These are phyloP conservation scores for Carex pumila DNA, from an alignment of 176 grass and related monocot genomes.

Conservation along the genomic window DNA sequence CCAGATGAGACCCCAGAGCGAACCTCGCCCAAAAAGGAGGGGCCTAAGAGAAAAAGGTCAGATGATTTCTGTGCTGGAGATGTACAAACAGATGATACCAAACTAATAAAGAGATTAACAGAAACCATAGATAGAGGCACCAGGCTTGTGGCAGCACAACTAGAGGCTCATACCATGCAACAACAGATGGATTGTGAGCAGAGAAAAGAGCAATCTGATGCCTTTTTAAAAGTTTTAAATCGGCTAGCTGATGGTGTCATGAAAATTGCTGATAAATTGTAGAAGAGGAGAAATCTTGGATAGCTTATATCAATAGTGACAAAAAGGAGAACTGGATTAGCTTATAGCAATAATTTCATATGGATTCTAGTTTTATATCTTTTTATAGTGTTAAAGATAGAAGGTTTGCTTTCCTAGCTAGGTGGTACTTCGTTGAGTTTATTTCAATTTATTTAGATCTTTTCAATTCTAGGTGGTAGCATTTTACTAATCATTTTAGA, in stretches of 20 bases:
- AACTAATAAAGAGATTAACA: constrained; percentile 1
- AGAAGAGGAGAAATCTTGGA: not conserved
- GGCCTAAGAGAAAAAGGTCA: constrained; percentile 12
- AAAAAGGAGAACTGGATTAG: not conserved
- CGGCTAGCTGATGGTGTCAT: constrained; percentile 1
- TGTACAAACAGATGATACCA: not conserved
- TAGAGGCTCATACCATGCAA: constrained; percentile 15
- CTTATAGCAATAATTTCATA: not conserved
- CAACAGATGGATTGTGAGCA: constrained; percentile 1
- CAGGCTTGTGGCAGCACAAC: constrained; percentile 16
- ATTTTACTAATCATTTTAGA: not conserved
- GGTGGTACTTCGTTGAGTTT: not conserved
- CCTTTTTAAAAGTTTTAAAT: constrained; percentile 5
- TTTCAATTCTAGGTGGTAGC: not conserved
- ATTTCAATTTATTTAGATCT: not conserved
- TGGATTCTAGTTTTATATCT: not conserved
- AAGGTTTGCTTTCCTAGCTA: not conserved
- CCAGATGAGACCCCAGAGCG: not conserved
- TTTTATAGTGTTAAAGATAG: not conserved
- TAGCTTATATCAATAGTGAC: constrained; percentile 1
- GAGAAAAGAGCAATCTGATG: constrained; percentile 10
- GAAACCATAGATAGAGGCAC: constrained; percentile 14
- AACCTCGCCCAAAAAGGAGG: not conserved
- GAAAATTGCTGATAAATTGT: constrained; percentile 17
- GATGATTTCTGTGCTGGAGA: not conserved